A percentile compares a stretch with the other conserved stretches of the same genome.
phyloP scores from a whole-genome alignment of 2,329 filamentous ascomycete genomes.

The Ceratocystis albifundus region DNA sequence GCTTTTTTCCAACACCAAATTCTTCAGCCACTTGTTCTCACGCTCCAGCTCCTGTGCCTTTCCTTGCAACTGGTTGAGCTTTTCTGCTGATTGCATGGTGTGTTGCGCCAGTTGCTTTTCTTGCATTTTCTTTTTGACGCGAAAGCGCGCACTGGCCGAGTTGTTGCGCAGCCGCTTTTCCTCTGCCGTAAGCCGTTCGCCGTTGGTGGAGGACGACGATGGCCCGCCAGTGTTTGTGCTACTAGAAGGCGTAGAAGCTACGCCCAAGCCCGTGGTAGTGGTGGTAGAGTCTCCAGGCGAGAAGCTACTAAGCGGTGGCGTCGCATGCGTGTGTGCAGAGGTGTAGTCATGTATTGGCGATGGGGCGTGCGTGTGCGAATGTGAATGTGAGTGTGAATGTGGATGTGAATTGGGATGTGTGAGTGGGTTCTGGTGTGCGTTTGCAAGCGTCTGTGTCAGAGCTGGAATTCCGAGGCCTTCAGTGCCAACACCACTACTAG shows the following conservation, averaged over 20 bases:
- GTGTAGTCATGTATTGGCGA: constrained; percentile 3
- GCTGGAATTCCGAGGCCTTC: not conserved
- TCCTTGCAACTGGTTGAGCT: constrained; percentile 45
- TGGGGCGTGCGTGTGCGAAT: not conserved
- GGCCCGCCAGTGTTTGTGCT: not conserved
- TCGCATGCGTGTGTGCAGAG: not conserved
- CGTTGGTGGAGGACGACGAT: not conserved
- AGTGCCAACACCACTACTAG: not conserved
- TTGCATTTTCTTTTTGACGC: constrained; percentile 58
- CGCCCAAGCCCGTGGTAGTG: not conserved
- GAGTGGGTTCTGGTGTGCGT: not conserved
- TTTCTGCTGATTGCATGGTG: constrained; percentile 51
- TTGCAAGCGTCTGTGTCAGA: not conserved
- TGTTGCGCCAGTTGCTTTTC: constrained; percentile 50
- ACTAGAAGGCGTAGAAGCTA: too few relatives aligned
- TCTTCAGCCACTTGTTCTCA: constrained; percentile 51
- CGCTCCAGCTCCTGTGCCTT: constrained; percentile 45
- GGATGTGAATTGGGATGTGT: not conserved
- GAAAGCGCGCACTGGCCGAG: constrained; percentile 54
- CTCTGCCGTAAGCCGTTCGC: constrained; percentile 33
- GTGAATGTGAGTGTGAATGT: not conserved
- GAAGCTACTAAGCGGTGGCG: not conserved
- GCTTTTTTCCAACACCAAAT: constrained; percentile 45
- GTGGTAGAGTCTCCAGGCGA: not conserved
- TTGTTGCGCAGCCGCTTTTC: constrained; percentile 58